Percentiles rank a stretch among this genome's conserved stretches.
Evolutionary conservation across 2,329 filamentous ascomycete genomes (phyloP).

Genomic region (Fusarium domesticum): DNA sequence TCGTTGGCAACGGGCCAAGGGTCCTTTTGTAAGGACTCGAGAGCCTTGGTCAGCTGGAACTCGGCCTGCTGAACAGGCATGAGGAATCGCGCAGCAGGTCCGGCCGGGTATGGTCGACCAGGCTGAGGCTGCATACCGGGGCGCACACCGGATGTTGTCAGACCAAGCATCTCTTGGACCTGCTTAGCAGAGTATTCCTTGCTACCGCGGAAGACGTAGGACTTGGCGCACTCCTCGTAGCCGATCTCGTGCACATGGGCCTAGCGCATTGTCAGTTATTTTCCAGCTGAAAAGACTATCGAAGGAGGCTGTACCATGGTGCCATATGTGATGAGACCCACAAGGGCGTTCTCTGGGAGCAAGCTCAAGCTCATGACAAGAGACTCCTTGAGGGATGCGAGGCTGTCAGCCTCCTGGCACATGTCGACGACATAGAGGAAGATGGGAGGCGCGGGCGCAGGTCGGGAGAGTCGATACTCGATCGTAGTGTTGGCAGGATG

Average conservation of each 20-base stretch:
- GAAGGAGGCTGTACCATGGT: conserved; percentile 68
- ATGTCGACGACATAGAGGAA: conserved; percentile 87
- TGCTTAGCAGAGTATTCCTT: conserved; percentile 99
- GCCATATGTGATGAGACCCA: conserved; percentile 82
- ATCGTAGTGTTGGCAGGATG: conserved; percentile 85
- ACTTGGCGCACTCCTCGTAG: conserved; percentile 97
- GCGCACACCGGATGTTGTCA: conserved; percentile 68
- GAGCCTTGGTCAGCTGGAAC: conserved; percentile 92
- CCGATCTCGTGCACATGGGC: conserved; percentile 97
- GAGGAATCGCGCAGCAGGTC: conserved; percentile 84
- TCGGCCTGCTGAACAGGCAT: conserved; percentile 94
- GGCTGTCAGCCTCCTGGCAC: conserved; percentile 83
- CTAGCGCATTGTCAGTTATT: conserved; percentile 42
- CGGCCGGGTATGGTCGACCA: conserved; percentile 71
- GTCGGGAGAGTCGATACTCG: conserved; percentile 77
- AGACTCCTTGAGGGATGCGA: conserved; percentile 80
- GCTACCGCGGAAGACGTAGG: conserved; percentile 95
- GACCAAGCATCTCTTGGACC: conserved; percentile 97
- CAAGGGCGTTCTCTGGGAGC: conserved; percentile 75
- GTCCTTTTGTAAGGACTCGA: conserved; percentile 94
- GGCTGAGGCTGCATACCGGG: conserved; percentile 72
- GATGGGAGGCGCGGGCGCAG: conserved; percentile 81
- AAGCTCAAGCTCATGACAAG: conserved; percentile 82
- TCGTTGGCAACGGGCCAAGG: conserved; percentile 97
- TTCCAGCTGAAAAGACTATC: neutral